These are phyloP conservation scores for Acacia melanoxylon DNA, from an alignment of 306 rosid genomes.

Conservation along the genomic window DNA sequence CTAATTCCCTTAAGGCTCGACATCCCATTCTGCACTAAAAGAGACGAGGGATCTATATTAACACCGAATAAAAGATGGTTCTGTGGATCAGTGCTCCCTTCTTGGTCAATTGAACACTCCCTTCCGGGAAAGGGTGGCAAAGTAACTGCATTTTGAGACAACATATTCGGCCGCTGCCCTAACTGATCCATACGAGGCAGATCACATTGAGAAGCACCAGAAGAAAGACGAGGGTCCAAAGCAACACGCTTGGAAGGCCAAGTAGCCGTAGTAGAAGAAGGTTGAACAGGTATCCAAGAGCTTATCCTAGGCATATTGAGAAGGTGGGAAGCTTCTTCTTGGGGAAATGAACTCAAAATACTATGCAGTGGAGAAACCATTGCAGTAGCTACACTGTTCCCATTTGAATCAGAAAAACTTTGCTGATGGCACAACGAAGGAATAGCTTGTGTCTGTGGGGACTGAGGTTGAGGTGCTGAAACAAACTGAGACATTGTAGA, in stretches of 20 bases:
- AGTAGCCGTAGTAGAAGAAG: conserved; percentile 47
- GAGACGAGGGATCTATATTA: conserved; percentile 83
- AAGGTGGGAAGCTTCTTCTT: conserved; percentile 72
- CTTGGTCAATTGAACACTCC: conserved; percentile 86
- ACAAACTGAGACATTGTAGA: conserved; percentile 75
- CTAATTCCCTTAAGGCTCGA: conserved; percentile 69
- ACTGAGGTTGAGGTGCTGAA: conserved; percentile 64
- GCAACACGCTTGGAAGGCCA: conserved; percentile 92
- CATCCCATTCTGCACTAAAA: conserved; percentile 80
- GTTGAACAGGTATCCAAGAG: conserved; percentile 55
- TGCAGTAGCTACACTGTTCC: conserved; percentile 56
- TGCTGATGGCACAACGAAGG: conserved; percentile 77
- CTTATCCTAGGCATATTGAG: conserved; percentile 61
- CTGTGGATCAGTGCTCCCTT: conserved; percentile 77
- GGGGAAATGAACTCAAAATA: conserved; percentile 76
- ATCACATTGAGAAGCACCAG: conserved; percentile 69
- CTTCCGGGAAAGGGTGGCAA: conserved; percentile 98
- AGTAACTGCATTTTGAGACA: conserved; percentile 59
- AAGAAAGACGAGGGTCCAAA: conserved; percentile 72
- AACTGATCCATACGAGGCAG: conserved; percentile 74
- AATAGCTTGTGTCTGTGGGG: conserved; percentile 63
- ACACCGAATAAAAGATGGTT: conserved; percentile 90
- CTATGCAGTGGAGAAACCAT: conserved; percentile 78
- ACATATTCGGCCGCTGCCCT: conserved; percentile 54
- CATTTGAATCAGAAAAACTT: conserved; percentile 76